Conservation (phyloP, 768 basidiomycete genomes). For the Leccinum imitatum region DNA sequence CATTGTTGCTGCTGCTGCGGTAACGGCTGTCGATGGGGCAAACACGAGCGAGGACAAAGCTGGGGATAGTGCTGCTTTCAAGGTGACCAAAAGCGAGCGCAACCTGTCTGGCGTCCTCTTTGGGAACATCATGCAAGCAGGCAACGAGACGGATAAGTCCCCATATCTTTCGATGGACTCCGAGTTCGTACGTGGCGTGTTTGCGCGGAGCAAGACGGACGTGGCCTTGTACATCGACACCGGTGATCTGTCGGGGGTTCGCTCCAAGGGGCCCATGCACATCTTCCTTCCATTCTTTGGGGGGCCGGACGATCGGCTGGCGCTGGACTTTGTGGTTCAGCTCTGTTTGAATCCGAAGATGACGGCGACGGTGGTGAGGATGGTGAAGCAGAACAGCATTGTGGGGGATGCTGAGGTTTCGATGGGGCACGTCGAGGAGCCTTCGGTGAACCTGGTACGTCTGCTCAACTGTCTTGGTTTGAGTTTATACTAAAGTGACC, state of each 20-base stretch:
- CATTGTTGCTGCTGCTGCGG: conserved; percentile 24
- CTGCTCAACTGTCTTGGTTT: background rate
- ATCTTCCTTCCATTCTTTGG: conserved; percentile 91
- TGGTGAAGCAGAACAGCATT: conserved; percentile 43
- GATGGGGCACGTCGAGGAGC: background rate
- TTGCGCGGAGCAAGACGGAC: conserved; percentile 66
- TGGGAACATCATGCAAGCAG: conserved; percentile 21
- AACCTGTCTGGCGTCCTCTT: conserved; percentile 79
- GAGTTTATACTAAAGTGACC: background rate
- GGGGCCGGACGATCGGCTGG: conserved; percentile 89
- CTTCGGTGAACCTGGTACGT: conserved; percentile 11
- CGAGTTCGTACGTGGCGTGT: conserved; percentile 81
- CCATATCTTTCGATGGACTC: conserved; percentile 54
- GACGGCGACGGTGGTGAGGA: conserved; percentile 71
- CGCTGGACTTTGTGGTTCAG: conserved; percentile 81
- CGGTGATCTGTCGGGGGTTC: conserved; percentile 31
- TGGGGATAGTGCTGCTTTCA: conserved; percentile 4
- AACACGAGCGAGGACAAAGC: background rate
- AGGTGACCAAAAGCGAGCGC: conserved; percentile 15
- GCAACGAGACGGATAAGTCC: conserved; percentile 35
- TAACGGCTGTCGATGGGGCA: conserved; percentile 2
- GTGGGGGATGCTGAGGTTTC: conserved; percentile 6
- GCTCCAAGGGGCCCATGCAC: conserved; percentile 46
- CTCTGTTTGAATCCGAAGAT: conserved; percentile 68
- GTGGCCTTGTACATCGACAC: conserved; percentile 84